A percentile compares a stretch with the other conserved stretches of the same genome.
These are phyloP conservation scores for Tetrahymena borealis DNA, from an alignment of 73 alveolate species.

Conservation along the genomic window DNA sequence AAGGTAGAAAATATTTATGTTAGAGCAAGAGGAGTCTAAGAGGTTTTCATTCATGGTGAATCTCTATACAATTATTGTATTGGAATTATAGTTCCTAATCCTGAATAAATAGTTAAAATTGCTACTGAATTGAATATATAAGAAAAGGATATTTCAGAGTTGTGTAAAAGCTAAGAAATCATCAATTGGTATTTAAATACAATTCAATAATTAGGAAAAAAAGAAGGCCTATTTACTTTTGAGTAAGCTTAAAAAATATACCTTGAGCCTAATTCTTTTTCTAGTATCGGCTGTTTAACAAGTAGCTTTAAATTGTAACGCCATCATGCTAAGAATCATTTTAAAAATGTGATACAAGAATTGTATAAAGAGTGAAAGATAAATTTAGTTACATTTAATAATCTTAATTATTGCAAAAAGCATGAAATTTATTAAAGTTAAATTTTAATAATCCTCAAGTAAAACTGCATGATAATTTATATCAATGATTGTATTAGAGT, in stretches of 20 bases:
- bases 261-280: constrained; percentile 10
- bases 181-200: background rate
- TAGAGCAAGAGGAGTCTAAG: constrained; percentile 58
- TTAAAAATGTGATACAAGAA: background rate
- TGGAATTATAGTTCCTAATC: constrained; percentile 75
- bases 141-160: background rate
- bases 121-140: constrained; percentile 1
- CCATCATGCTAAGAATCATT: background rate
- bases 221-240: constrained; percentile 14
- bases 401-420: background rate
- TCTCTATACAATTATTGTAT: constrained; percentile 58
- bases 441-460: no score
- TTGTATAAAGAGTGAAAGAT: background rate
- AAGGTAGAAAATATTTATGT: constrained; percentile 77
- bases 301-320: background rate
- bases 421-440: no score
- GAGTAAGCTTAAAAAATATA: constrained; percentile 10
- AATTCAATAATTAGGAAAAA: constrained; percentile 2
- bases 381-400: background rate
- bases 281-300: background rate
- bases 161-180: background rate
- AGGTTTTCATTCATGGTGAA: constrained; percentile 89
- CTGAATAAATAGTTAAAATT: constrained; percentile 47
- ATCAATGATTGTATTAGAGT: no score
- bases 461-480: no score